Evolutionary conservation across 2,329 filamentous ascomycete genomes (phyloP).

Genomic region (Colletotrichum spaethianum): DNA sequence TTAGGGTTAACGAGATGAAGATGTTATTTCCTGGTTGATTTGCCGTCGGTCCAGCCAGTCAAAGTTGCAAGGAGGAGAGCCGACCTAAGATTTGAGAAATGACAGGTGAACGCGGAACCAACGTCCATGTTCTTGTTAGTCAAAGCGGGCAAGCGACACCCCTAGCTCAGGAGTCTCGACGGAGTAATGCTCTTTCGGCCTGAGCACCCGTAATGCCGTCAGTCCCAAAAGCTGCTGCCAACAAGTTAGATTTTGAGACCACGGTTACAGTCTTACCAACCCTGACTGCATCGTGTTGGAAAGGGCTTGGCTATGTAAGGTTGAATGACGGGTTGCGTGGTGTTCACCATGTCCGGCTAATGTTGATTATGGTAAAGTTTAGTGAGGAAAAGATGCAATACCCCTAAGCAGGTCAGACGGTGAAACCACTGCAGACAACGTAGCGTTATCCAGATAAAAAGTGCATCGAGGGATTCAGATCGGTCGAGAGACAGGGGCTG

Average conservation of each 20-base stretch:
- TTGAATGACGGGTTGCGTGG: not conserved
- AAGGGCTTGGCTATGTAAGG: not conserved
- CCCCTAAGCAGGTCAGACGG: not conserved
- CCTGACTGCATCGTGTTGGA: not conserved
- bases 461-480: not conserved
- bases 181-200: not conserved
- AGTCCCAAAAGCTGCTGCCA: not conserved
- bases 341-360: not conserved
- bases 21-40: not conserved
- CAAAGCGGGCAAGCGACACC: not conserved
- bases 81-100: not conserved
- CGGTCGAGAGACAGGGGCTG: not conserved
- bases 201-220: not conserved
- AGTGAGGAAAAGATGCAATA: not conserved
- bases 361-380: too few species aligned
- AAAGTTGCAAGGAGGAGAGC: not conserved
- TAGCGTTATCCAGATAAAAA: conserved; percentile 25
- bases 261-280: not conserved
- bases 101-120: conserved; percentile 12
- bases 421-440: conserved; percentile 25
- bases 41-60: not conserved
- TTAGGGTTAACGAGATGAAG: conserved; percentile 5
- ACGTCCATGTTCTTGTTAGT: not conserved
- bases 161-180: not conserved
- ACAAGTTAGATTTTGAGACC: not conserved